These are phyloP conservation scores for Tagetes patula DNA, from an alignment of 129 eudicot species.

Conservation along the genomic window DNA sequence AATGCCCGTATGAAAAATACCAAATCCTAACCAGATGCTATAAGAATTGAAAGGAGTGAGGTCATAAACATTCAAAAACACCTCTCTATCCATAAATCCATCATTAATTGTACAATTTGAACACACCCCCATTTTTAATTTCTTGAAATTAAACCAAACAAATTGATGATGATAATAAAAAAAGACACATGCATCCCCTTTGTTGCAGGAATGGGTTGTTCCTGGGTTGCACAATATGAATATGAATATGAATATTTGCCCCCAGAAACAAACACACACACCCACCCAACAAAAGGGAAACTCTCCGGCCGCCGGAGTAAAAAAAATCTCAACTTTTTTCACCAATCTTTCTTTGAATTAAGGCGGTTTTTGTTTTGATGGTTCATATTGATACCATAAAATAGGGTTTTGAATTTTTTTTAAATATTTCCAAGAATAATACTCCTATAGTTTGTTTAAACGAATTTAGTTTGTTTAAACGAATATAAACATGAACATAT, in stretches of 20 bases:
- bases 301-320: conserved; percentile 36
- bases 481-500: too few relatives aligned
- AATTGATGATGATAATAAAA: not conserved
- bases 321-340: conserved; percentile 12
- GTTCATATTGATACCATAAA: conserved; percentile 11
- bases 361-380: conserved; percentile 14
- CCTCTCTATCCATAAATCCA: conserved; percentile 36
- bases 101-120: conserved; percentile 26
- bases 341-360: not conserved
- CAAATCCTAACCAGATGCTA: conserved; percentile 58
- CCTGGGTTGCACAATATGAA: conserved; percentile 26
- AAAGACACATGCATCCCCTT: conserved; percentile 29
- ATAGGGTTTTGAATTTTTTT: not conserved
- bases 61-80: conserved; percentile 57
- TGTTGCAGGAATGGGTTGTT: conserved; percentile 35
- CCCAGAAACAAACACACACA: conserved; percentile 36
- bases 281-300: conserved; percentile 34
- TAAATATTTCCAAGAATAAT: too few relatives aligned
- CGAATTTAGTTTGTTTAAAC: too few relatives aligned
- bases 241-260: conserved; percentile 5
- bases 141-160: conserved; percentile 1
- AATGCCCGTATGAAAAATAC: conserved; percentile 67
- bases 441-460: too few relatives aligned
- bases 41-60: conserved; percentile 60
- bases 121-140: conserved; percentile 35